Base-by-base conservation (phyloP, 106 monocot species). In the Dioscorea dumetorum region DNA sequence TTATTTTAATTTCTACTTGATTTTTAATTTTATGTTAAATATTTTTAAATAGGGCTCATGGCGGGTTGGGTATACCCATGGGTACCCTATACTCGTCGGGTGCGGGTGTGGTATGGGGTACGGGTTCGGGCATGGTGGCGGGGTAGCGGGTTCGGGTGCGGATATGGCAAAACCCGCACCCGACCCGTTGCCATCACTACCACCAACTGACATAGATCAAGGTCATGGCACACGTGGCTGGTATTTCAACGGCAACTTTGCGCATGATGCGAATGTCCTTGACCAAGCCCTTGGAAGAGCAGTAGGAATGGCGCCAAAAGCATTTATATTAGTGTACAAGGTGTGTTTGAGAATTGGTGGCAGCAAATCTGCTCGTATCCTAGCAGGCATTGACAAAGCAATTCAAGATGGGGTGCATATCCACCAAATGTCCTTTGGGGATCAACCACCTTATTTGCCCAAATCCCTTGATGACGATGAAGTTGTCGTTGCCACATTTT, bases 151-250 rank as follows among this genome's bases (percentile, higher is more conserved):
- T n/a, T n/a, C n/a, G n/a, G n/a, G n/a, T n/a, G n/a, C n/a, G n/a
- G n/a, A n/a, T n/a, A n/a, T n/a, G n/a, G n/a, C n/a, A n/a, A n/a
- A n/a, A n/a, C n/a, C n/a, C n/a, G n/a, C n/a, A n/a, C n/a, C n/a
- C n/a, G n/a, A n/a, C n/a, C n/a, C n/a, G n/a, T n/a, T n/a, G n/a
- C n/a, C n/a, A n/a, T n/a, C n/a, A n/a, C n/a, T n/a, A n/a, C 28
- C 8, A 23, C 60, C 54, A 14, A 56, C 19, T 2, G 54, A 56
- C 19, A 41, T 41, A 3, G n/a, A 19, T 18, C 1, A 20, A 0
- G 80, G 80, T 12, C 84, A 84, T 54, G 80, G 84, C 8, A 84
- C 84, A 84, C 48, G 57, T 69, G 6, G 73, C 80, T 9, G 66
- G 73, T 50, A 77, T 63, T 17, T 80, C 76, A 0, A 80, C 69